Evolutionary conservation across 768 basidiomycete genomes (phyloP).

Genomic region (Boletus sp.): DNA sequence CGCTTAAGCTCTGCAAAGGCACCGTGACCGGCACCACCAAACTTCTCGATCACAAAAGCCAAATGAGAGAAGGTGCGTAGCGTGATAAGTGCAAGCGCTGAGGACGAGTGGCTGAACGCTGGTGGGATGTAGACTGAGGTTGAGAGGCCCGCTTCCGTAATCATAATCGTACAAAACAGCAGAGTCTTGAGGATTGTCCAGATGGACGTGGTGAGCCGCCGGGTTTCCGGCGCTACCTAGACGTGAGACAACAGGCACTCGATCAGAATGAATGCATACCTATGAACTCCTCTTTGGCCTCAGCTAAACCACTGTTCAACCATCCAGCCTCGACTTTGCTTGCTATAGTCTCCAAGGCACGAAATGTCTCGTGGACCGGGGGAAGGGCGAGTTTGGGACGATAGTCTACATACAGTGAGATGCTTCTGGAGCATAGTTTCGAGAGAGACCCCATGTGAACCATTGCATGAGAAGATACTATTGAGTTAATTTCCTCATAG

Average conservation of each 20-base stretch:
- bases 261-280: slow-evolving; percentile 34
- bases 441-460: slow-evolving; percentile 39
- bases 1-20: slow-evolving; percentile 72
- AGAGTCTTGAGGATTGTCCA: slow-evolving; percentile 74
- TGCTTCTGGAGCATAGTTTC: slow-evolving; percentile 34
- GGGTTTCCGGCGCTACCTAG: slow-evolving; percentile 41
- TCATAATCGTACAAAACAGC: slow-evolving; percentile 70
- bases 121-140: slow-evolving; percentile 52
- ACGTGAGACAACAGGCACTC: slow-evolving; percentile 2
- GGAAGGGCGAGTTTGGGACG: slow-evolving; percentile 29
- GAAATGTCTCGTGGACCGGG: slow-evolving; percentile 27
- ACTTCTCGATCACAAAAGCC: slow-evolving; percentile 75
- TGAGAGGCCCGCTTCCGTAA: slow-evolving; percentile 59
- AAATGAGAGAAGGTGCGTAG: slow-evolving; percentile 62
- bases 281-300: slow-evolving; percentile 19
- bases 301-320: slow-evolving; percentile 38
- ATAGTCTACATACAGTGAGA: slow-evolving; percentile 35
- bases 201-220: slow-evolving; percentile 43
- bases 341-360: slow-evolving; percentile 34
- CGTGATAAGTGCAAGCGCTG: slow-evolving; percentile 49
- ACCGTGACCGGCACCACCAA: slow-evolving; percentile 58
- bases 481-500: slow-evolving; percentile 30
- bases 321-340: slow-evolving; percentile 47
- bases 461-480: slow-evolving; percentile 37
- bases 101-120: slow-evolving; percentile 34